Conservation (phyloP, 768 basidiomycete genomes). For the Macrocybe gigantea region DNA sequence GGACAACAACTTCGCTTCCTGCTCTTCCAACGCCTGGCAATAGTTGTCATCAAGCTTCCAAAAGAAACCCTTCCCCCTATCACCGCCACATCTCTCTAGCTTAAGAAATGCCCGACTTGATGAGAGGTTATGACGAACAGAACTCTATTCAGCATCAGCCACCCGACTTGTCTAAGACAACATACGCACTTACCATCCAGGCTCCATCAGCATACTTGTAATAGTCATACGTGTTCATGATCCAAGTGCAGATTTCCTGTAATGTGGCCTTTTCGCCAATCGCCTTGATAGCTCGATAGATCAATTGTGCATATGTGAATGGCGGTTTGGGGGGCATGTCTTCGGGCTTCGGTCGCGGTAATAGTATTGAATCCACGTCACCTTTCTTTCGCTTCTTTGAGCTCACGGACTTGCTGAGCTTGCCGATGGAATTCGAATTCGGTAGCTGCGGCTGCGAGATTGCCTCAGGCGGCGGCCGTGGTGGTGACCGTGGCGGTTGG, state of each 20-base stretch:
- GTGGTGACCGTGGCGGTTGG: constrained; percentile 31
- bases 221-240: constrained; percentile 83
- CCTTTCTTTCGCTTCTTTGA: constrained; percentile 74
- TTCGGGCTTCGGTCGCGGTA: constrained; percentile 49
- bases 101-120: constrained; percentile 90
- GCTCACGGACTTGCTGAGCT: constrained; percentile 35
- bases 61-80: constrained; percentile 87
- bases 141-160: constrained; percentile 50
- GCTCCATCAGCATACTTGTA: constrained; percentile 83
- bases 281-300: constrained; percentile 81
- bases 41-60: constrained; percentile 84
- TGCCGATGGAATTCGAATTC: constrained; percentile 56
- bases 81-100: constrained; percentile 77
- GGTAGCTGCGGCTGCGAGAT: constrained; percentile 46
- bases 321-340: constrained; percentile 87
- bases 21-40: constrained; percentile 64
- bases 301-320: constrained; percentile 87
- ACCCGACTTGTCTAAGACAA: constrained; percentile 7
- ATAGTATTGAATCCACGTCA: constrained; percentile 31
- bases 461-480: constrained; percentile 1
- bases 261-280: constrained; percentile 83
- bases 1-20: constrained; percentile 47
- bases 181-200: constrained; percentile 70
- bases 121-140: constrained; percentile 93
- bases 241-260: constrained; percentile 91